phyloP scores from a whole-genome alignment of 176 grass and related monocot genomes.

The Carex parvula region DNA sequence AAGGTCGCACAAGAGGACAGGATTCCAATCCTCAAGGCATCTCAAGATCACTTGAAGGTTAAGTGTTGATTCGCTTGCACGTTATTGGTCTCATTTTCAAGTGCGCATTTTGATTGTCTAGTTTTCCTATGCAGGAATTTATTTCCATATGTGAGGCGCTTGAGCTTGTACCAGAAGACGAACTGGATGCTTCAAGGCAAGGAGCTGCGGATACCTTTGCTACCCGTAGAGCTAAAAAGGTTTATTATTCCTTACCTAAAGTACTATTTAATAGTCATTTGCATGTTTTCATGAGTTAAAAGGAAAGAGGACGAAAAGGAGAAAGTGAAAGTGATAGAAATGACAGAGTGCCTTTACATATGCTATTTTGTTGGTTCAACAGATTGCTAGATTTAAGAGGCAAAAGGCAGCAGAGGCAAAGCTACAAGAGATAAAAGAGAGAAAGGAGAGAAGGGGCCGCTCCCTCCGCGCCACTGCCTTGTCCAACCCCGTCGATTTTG shows the following conservation, averaged over 20 bases:
- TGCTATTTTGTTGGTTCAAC: constrained; percentile 10
- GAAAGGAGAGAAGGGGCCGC: constrained; percentile 57
- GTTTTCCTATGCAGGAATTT: constrained; percentile 54
- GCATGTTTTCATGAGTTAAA: neutral
- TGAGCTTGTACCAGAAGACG: constrained; percentile 69
- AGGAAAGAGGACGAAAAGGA: neutral
- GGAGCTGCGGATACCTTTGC: constrained; percentile 37
- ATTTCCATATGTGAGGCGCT: constrained; percentile 69
- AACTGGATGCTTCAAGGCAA: constrained; percentile 46
- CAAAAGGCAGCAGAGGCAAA: constrained; percentile 73
- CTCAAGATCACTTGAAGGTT: constrained; percentile 88
- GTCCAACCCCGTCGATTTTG: constrained; percentile 60
- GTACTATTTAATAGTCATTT: neutral
- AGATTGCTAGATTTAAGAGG: constrained; percentile 70
- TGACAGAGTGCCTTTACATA: neutral
- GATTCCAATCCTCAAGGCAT: constrained; percentile 45
- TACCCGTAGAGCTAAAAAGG: constrained; percentile 74
- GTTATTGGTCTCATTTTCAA: neutral
- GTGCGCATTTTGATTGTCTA: neutral
- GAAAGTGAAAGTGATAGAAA: neutral
- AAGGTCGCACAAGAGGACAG: constrained; percentile 56
- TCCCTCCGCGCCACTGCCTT: constrained; percentile 69
- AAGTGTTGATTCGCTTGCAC: neutral
- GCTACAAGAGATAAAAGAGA: constrained; percentile 85
- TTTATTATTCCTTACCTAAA: constrained; percentile 13